Percentiles rank a stretch among this genome's conserved stretches.
Evolutionary conservation across 805 yeast genomes (phyloP).

Genomic region (Grigorovia yakushimaensis): DNA sequence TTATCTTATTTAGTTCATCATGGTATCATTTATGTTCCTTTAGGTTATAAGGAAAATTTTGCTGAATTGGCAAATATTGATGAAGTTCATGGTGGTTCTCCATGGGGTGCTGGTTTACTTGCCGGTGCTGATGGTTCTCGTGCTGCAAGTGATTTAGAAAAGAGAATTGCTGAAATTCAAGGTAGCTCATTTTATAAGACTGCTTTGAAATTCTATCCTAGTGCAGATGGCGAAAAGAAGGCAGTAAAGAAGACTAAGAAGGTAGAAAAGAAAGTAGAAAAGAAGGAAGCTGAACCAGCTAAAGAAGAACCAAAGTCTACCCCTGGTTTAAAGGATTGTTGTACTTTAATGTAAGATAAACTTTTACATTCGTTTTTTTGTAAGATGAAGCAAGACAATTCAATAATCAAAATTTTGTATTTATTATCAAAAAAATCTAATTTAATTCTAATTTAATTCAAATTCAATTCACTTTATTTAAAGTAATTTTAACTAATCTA

Average conservation of each 20-base stretch:
- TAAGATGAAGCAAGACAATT: too few relatives aligned
- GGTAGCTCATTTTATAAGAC: slow-evolving; percentile 55
- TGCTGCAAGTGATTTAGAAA: slow-evolving; percentile 54
- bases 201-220: slow-evolving; percentile 14
- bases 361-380: too few relatives aligned
- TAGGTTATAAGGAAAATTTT: slow-evolving; percentile 59
- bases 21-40: slow-evolving; percentile 68
- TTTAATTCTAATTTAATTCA: background rate
- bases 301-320: slow-evolving; percentile 18
- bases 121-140: slow-evolving; percentile 76
- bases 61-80: slow-evolving; percentile 45
- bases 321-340: slow-evolving; percentile 19
- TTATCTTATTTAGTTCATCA: slow-evolving; percentile 62
- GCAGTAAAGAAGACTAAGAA: slow-evolving; percentile 5
- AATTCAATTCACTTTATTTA: background rate
- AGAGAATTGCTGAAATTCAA: slow-evolving; percentile 55
- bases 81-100: slow-evolving; percentile 73
- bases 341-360: slow-evolving; percentile 8
- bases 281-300: slow-evolving; percentile 9
- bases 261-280: slow-evolving; percentile 11
- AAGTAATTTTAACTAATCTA: background rate
- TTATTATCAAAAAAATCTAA: background rate
- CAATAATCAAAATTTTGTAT: background rate
- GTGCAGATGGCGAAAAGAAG: background rate
- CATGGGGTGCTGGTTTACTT: slow-evolving; percentile 84